Percentiles rank a stretch among this genome's conserved stretches.
Conservation (phyloP, 2,329 filamentous ascomycete genomes). For the Fusarium sp. region DNA sequence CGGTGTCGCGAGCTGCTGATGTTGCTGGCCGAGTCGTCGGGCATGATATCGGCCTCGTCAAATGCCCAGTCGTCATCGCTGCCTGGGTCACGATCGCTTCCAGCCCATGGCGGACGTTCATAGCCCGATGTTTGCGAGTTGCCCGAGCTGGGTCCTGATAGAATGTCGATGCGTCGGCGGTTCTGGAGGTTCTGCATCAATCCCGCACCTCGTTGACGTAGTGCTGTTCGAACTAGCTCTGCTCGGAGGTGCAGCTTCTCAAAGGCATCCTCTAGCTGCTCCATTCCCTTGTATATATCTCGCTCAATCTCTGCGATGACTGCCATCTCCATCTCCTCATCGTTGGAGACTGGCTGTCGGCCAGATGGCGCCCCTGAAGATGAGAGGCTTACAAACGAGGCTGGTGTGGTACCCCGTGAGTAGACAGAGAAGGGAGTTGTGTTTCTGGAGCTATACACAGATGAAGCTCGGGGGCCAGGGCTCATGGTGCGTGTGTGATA, state of each 20-base stretch:
- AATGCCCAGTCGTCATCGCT: constrained; percentile 70
- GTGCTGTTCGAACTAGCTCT: constrained; percentile 79
- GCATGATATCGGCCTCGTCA: constrained; percentile 73
- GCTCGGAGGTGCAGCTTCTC: constrained; percentile 90
- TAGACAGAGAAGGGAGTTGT: constrained; percentile 63
- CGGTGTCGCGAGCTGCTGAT: constrained; percentile 78
- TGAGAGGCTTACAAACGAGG: constrained; percentile 69
- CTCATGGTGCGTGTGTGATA: constrained; percentile 54
- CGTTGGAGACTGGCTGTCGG: constrained; percentile 79
- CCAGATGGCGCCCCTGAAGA: constrained; percentile 59
- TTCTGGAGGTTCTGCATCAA: constrained; percentile 74
- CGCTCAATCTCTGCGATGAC: constrained; percentile 91
- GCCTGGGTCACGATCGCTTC: constrained; percentile 60
- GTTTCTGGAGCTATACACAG: constrained; percentile 58
- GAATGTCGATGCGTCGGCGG: constrained; percentile 68
- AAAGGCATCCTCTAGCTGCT: constrained; percentile 92
- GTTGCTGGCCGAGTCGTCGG: constrained; percentile 85
- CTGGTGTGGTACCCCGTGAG: constrained; percentile 67
- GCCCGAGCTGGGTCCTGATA: constrained; percentile 60
- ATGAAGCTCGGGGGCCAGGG: constrained; percentile 55
- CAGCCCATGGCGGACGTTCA: constrained; percentile 55
- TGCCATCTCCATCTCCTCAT: constrained; percentile 94
- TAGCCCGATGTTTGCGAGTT: constrained; percentile 59
- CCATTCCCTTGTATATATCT: constrained; percentile 95
- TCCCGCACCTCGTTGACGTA: constrained; percentile 86